Percentiles rank a stretch among this genome's conserved stretches.
phyloP scores from a whole-genome alignment of 306 rosid genomes.

The Amphicarpaea edgeworthii region DNA sequence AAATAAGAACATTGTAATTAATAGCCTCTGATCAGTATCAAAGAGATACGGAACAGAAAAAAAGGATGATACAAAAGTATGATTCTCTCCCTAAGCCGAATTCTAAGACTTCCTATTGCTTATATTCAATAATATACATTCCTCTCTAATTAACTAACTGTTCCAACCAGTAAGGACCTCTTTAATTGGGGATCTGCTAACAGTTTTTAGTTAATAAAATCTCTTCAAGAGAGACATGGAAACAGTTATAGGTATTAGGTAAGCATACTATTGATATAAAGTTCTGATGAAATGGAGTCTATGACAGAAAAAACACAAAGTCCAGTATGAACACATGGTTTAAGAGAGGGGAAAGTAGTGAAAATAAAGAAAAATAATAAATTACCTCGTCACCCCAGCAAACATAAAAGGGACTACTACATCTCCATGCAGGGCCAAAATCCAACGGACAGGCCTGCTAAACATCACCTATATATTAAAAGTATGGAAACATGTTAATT shows the following conservation, averaged over 20 bases:
- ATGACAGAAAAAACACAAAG: slow-evolving; percentile 19
- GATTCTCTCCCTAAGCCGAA: neutral
- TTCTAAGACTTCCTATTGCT: neutral
- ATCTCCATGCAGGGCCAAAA: slow-evolving; percentile 89
- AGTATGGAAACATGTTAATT: slow-evolving; percentile 35
- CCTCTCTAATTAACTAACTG: neutral
- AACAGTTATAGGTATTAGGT: neutral
- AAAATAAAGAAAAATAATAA: slow-evolving; percentile 20
- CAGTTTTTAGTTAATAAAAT: slow-evolving; percentile 32
- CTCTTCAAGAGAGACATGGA: slow-evolving; percentile 17
- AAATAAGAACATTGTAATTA: neutral
- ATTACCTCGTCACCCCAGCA: slow-evolving; percentile 86
- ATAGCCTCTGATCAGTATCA: neutral
- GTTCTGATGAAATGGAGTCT: neutral
- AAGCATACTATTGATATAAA: neutral
- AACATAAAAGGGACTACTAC: slow-evolving; percentile 78
- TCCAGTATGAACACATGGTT: neutral
- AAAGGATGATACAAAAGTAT: neutral
- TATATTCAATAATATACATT: neutral
- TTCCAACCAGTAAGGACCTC: neutral
- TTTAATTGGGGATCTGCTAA: slow-evolving; percentile 21
- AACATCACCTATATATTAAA: slow-evolving; percentile 74
- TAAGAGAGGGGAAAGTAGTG: slow-evolving; percentile 14
- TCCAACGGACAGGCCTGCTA: slow-evolving; percentile 96
- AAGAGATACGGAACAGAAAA: neutral